Conservation (phyloP, 2,329 filamentous ascomycete genomes). For the Lecanicillium sp. region DNA sequence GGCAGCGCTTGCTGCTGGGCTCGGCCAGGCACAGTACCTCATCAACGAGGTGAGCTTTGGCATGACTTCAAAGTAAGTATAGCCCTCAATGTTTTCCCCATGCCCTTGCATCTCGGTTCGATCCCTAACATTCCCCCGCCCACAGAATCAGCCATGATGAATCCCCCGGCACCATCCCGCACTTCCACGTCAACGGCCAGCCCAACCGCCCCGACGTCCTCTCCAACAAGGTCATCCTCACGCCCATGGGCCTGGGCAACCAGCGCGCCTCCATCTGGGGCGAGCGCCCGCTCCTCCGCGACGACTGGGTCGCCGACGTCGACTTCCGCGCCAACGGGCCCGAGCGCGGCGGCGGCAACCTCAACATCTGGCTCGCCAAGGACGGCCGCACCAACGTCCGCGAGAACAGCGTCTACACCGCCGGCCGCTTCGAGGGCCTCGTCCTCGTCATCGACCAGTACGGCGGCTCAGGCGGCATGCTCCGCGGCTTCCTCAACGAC, state of each 20-base stretch:
- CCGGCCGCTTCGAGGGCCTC: slow-evolving; percentile 81
- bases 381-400: slow-evolving; percentile 61
- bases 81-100: not conserved
- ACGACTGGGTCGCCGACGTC: slow-evolving; percentile 76
- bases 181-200: slow-evolving; percentile 50
- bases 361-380: slow-evolving; percentile 87
- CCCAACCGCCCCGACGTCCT: slow-evolving; percentile 57
- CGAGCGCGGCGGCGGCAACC: slow-evolving; percentile 78
- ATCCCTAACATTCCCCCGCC: slow-evolving; percentile 4
- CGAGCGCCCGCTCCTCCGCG: slow-evolving; percentile 52
- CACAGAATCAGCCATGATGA: slow-evolving; percentile 59
- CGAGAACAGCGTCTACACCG: slow-evolving; percentile 76
- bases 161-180: slow-evolving; percentile 41
- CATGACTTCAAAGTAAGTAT: slow-evolving; percentile 53
- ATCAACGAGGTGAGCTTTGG: slow-evolving; percentile 75
- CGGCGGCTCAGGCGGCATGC: slow-evolving; percentile 68
- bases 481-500: slow-evolving; percentile 92
- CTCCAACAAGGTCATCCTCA: slow-evolving; percentile 88
- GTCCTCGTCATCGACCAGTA: slow-evolving; percentile 81
- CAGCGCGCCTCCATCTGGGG: slow-evolving; percentile 80
- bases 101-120: not conserved
- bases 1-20: slow-evolving; percentile 33
- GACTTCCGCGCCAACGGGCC: slow-evolving; percentile 83
- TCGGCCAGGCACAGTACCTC: slow-evolving; percentile 58
- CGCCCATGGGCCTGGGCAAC: slow-evolving; percentile 80